Evolutionary conservation across 139 green algal species (phyloP), one percentile per base, ranked within the genome.

Genomic region (Coelastrella sp.): DNA sequence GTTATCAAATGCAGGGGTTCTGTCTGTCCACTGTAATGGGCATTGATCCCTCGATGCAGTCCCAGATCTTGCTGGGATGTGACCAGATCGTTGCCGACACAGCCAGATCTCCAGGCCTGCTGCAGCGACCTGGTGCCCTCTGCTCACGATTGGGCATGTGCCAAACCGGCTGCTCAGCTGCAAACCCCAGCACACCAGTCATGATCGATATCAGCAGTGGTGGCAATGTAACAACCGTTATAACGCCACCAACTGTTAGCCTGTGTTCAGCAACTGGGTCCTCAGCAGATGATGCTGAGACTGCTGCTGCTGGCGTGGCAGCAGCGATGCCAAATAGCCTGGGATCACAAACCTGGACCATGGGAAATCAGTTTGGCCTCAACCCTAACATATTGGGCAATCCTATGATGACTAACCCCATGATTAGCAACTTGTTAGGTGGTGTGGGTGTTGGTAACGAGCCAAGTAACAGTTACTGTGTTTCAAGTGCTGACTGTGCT

Each of bases 1-100:
- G 58, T 59, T 17, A 54, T 68, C n/a, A 68, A 17, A 17, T 68
- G 61, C 14, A 86, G 80, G 80, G 80, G 4, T 86, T 86, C 60
- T 86, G 80, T 22, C n/a, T 86, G 5, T 57, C 80, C 13, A 76
- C 80, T 5, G 80, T 59, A 7, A 86, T 61, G 80, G 80, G n/a
- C 13, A 59, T 66, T 10, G 80, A 86, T 19, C 80, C 80, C 60
- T 11, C 59, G 0, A 20, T 57, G n/a, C 23, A 59, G 8, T 7
- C 32, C 10, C 11, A 86, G 22, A 75, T 86, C 59, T 20, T 86
- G 80, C 8, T n/a, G 3, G 80, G 80, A 58, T 86, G 80, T 6
- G 22, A 86, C 3, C 7, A 86, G 80, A 86, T 86, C 61, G 60
- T 86, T 58, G 59, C 59, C n/a, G 80, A 86, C 19, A n/a, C 80